phyloP scores from a whole-genome alignment of 2,329 filamentous ascomycete species.

The Pseudocercospora vitis region DNA sequence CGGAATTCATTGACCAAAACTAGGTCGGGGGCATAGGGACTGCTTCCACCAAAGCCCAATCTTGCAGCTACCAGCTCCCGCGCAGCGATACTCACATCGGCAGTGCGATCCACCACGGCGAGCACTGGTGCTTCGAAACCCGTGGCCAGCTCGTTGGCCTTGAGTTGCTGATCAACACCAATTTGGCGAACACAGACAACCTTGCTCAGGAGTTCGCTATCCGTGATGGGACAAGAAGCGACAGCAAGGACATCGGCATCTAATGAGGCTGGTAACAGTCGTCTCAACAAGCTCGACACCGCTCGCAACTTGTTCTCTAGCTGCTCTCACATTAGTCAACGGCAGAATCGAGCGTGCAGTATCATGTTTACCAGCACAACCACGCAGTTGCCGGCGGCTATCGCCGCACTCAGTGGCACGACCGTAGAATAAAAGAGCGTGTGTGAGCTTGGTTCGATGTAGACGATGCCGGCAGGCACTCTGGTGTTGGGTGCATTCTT shows the following conservation, averaged over 20 bases:
- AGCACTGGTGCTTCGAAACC: slow-evolving; percentile 42
- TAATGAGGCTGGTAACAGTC: slow-evolving; percentile 43
- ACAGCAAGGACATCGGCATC: slow-evolving; percentile 53
- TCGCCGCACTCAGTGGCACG: slow-evolving; percentile 47
- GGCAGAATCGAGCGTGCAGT: neutral
- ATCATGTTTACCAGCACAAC: slow-evolving; percentile 47
- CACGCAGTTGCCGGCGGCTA: slow-evolving; percentile 55
- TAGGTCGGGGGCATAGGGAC: slow-evolving; percentile 62
- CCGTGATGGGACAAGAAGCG: slow-evolving; percentile 38
- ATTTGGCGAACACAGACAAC: slow-evolving; percentile 41
- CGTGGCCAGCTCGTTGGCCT: slow-evolving; percentile 40
- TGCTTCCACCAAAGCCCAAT: slow-evolving; percentile 57
- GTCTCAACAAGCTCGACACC: slow-evolving; percentile 41
- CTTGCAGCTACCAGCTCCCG: slow-evolving; percentile 54
- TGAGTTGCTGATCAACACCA: slow-evolving; percentile 20
- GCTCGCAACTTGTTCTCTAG: slow-evolving; percentile 44
- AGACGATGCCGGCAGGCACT: slow-evolving; percentile 46
- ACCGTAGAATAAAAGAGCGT: slow-evolving; percentile 52
- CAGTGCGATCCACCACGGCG: slow-evolving; percentile 62
- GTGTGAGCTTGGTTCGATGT: slow-evolving; percentile 51
- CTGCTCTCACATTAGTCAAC: slow-evolving; percentile 26
- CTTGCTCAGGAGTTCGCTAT: slow-evolving; percentile 29
- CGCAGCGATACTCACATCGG: slow-evolving; percentile 56
- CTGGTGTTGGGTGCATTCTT: slow-evolving; percentile 41
- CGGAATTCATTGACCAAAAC: slow-evolving; percentile 65